A percentile compares a stretch with the other conserved stretches of the same genome.
These are phyloP conservation scores for Thelonectria olida DNA, from an alignment of 2,329 filamentous ascomycete species.

Conservation along the genomic window DNA sequence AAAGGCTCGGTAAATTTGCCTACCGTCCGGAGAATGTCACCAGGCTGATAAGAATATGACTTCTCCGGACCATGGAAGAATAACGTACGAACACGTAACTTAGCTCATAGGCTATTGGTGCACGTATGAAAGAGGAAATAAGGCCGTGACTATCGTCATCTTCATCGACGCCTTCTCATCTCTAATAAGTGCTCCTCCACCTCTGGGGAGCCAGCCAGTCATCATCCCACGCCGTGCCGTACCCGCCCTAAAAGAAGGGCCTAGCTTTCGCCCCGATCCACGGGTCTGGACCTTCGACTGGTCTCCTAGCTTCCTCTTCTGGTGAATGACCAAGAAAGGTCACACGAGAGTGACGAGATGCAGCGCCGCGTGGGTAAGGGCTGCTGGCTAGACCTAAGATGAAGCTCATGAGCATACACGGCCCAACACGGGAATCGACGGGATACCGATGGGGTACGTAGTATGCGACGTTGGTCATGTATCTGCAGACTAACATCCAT, in stretches of 20 bases:
- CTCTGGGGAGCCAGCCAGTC: conserved; percentile 7
- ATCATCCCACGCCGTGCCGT: not conserved
- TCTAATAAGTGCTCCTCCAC: conserved; percentile 1
- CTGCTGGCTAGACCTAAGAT: conserved; percentile 11
- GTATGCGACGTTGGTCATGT: no score
- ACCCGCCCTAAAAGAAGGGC: conserved; percentile 14
- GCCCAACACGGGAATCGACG: no score
- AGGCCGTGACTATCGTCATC: not conserved
- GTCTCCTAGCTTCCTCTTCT: conserved; percentile 33
- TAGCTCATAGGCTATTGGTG: no score
- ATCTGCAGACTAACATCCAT: not conserved
- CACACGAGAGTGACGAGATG: conserved; percentile 18
- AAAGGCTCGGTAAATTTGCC: no score
- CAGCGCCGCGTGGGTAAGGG: conserved; percentile 24
- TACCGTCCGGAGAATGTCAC: not conserved
- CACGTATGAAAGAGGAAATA: not conserved
- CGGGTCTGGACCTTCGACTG: conserved; percentile 32
- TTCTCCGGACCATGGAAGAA: no score
- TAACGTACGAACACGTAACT: no score
- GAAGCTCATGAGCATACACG: no score
- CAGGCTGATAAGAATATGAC: no score
- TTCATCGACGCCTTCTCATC: conserved; percentile 15
- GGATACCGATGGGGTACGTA: no score
- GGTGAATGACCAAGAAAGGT: conserved; percentile 26
- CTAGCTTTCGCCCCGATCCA: conserved; percentile 19